These are phyloP conservation scores for Russula emetica DNA, from an alignment of 768 basidiomycete genomes.

Conservation along the genomic window DNA sequence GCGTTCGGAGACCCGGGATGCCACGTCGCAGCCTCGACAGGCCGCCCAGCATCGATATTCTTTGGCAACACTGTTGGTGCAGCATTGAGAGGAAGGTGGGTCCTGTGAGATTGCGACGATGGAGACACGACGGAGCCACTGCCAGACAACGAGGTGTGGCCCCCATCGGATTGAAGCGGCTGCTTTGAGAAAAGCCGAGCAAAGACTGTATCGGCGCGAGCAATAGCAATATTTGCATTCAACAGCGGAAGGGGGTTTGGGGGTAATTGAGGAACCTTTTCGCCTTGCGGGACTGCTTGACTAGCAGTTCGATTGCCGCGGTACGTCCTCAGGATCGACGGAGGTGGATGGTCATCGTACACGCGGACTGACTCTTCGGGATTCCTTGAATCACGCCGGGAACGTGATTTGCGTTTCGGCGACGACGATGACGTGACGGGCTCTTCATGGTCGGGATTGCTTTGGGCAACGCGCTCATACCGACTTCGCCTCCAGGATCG, in stretches of 20 bases:
- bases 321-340: conserved; percentile 35
- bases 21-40: conserved; percentile 9
- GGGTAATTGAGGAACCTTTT: background rate
- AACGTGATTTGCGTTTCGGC: conserved; percentile 25
- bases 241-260: background rate
- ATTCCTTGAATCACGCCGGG: conserved; percentile 27
- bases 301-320: conserved; percentile 20
- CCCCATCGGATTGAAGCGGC: conserved; percentile 6
- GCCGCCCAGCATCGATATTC: conserved; percentile 8
- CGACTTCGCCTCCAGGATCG: conserved; percentile 28
- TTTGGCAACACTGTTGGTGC: conserved; percentile 14
- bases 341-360: conserved; percentile 43
- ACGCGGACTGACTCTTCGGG: conserved; percentile 24
- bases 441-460: conserved; percentile 15
- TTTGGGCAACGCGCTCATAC: conserved; percentile 27
- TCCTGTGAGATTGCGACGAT: conserved; percentile 17
- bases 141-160: conserved; percentile 9
- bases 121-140: background rate
- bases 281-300: background rate
- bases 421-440: conserved; percentile 22
- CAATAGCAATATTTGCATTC: background rate
- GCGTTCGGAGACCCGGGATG: background rate
- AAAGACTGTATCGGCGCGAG: conserved; percentile 19
- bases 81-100: conserved; percentile 17
- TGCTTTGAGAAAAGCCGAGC: conserved; percentile 20